These are phyloP conservation scores for Apocynum venetum DNA, from an alignment of 257 asterid genomes.

Conservation along the genomic window DNA sequence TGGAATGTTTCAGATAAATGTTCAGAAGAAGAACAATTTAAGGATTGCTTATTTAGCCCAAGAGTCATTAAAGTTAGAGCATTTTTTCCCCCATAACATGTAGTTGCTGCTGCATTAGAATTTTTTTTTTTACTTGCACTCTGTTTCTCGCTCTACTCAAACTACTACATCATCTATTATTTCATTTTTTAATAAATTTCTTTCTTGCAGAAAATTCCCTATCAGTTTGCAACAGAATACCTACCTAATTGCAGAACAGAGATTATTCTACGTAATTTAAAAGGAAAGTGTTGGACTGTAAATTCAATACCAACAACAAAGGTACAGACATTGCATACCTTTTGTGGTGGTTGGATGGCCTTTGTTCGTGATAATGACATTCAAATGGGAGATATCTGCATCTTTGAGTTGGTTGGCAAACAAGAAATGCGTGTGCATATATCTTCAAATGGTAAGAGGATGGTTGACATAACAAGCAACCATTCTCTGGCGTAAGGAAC, in stretches of 20 bases:
- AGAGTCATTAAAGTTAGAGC: neutral
- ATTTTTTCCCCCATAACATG: too few relatives aligned
- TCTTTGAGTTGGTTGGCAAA: constrained; percentile 75
- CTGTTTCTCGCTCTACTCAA: constrained; percentile 8
- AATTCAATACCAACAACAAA: constrained; percentile 77
- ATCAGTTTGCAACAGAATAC: constrained; percentile 74
- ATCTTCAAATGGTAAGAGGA: constrained; percentile 58
- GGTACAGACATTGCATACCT: constrained; percentile 83
- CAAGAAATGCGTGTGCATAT: constrained; percentile 86
- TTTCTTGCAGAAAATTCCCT: constrained; percentile 71
- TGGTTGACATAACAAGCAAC: constrained; percentile 35
- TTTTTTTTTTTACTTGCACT: constrained; percentile 1
- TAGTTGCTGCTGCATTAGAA: too few relatives aligned
- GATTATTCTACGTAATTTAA: constrained; percentile 62
- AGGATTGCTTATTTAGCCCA: neutral
- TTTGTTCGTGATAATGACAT: constrained; percentile 82
- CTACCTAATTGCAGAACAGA: constrained; percentile 71
- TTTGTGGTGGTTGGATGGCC: constrained; percentile 98
- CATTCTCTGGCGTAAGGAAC: constrained; percentile 8
- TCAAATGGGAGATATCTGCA: constrained; percentile 93
- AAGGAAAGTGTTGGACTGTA: constrained; percentile 80
- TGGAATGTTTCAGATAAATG: neutral
- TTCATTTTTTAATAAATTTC: constrained; percentile 21
- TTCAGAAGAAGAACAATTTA: too few relatives aligned
- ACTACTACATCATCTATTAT: neutral